phyloP scores from a whole-genome alignment of 1,139 yeast species.

The Diutina pseudorugosa region DNA sequence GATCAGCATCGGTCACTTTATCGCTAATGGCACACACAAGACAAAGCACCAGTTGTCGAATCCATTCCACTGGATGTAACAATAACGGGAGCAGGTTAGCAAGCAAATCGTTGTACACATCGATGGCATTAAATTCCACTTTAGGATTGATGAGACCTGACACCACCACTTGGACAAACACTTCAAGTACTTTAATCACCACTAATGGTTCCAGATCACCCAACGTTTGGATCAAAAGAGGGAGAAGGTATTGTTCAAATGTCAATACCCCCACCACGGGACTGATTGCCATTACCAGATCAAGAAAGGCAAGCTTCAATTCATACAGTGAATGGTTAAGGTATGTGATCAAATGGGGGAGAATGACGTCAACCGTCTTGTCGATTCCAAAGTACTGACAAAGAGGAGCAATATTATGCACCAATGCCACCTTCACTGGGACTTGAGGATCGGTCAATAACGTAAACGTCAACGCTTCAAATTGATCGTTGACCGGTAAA shows the following conservation, averaged over 20 bases:
- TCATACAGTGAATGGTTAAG: constrained; percentile 67
- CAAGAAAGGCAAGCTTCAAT: constrained; percentile 58
- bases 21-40: constrained; percentile 52
- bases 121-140: constrained; percentile 28
- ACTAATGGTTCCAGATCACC: constrained; percentile 79
- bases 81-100: constrained; percentile 22
- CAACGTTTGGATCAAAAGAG: constrained; percentile 69
- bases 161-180: constrained; percentile 34
- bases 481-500: background rate
- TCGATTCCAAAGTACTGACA: constrained; percentile 81
- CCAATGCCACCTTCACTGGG: constrained; percentile 56
- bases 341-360: constrained; percentile 87
- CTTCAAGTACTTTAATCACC: constrained; percentile 60
- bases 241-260: constrained; percentile 79
- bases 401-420: constrained; percentile 58
- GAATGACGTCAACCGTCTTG: constrained; percentile 72
- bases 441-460: constrained; percentile 60
- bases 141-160: constrained; percentile 23
- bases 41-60: constrained; percentile 56
- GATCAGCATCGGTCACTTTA: constrained; percentile 62
- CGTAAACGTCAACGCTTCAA: constrained; percentile 10
- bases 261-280: constrained; percentile 73
- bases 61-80: constrained; percentile 83
- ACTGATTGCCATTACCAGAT: constrained; percentile 67
- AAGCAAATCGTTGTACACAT: constrained; percentile 27